Conservation (phyloP, 202 grass and related monocot genomes). For the Tripidium arundinaceum region DNA sequence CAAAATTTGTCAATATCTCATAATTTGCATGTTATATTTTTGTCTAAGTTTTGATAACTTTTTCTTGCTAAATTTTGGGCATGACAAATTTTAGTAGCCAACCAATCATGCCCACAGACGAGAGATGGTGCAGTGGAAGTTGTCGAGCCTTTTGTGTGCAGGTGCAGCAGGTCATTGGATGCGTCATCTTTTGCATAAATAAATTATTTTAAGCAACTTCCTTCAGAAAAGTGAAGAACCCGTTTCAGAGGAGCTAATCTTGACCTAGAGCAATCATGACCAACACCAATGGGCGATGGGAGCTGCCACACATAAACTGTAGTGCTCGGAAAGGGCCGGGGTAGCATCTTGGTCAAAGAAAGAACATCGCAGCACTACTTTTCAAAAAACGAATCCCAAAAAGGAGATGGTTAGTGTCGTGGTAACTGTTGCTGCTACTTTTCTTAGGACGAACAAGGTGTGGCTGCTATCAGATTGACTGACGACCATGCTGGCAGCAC, state of each 20-base stretch:
- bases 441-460: neutral
- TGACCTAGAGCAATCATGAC: neutral
- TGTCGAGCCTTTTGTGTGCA: neutral
- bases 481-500: neutral
- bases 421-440: neutral
- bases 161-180: neutral
- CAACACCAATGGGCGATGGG: neutral
- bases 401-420: neutral
- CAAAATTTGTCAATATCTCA: too few relatives aligned
- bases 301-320: neutral
- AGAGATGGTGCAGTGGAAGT: neutral
- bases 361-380: neutral
- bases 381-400: neutral
- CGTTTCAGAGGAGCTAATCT: neutral
- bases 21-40: too few relatives aligned
- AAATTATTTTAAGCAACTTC: neutral
- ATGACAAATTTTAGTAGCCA: too few relatives aligned
- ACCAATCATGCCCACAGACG: too few relatives aligned
- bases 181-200: neutral
- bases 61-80: too few relatives aligned
- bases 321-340: too few relatives aligned
- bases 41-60: too few relatives aligned
- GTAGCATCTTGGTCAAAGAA: neutral
- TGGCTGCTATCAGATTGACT: neutral
- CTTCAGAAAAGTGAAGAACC: neutral